Evolutionary conservation across 179 eudicot genomes (phyloP).

Genomic region (Gypsophila paniculata): DNA sequence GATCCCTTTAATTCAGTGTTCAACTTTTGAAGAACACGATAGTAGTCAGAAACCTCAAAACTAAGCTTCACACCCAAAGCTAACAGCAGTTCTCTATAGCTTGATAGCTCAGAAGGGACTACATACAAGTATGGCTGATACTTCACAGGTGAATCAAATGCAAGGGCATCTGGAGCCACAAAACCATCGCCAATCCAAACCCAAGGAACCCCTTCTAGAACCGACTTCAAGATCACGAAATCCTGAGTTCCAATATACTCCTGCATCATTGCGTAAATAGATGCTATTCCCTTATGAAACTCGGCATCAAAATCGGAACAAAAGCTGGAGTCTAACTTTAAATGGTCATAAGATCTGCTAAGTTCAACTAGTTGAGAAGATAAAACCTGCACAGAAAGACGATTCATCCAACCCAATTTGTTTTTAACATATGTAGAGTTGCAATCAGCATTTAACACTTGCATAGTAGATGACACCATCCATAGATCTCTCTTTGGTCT

Average conservation of each 20-base stretch:
- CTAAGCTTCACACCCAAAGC: constrained; percentile 75
- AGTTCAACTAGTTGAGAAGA: constrained; percentile 65
- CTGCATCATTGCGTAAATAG: constrained; percentile 68
- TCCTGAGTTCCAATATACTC: constrained; percentile 54
- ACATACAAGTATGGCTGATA: constrained; percentile 90
- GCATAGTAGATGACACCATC: constrained; percentile 78
- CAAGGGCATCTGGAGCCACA: constrained; percentile 74
- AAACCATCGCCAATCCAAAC: constrained; percentile 99
- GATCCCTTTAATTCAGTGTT: constrained; percentile 60
- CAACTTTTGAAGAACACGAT: constrained; percentile 58
- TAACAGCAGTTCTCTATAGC: constrained; percentile 71
- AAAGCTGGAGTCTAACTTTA: constrained; percentile 40
- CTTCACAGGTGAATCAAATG: constrained; percentile 98
- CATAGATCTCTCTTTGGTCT: constrained; percentile 92
- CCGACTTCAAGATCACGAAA: constrained; percentile 45
- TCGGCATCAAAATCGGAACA: constrained; percentile 50
- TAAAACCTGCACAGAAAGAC: constrained; percentile 51
- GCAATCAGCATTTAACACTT: constrained; percentile 77
- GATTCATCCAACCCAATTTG: constrained; percentile 87
- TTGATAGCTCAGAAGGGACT: constrained; percentile 87
- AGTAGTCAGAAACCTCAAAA: constrained; percentile 82
- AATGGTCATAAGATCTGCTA: constrained; percentile 54
- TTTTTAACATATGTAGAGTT: constrained; percentile 48
- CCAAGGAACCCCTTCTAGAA: constrained; percentile 73
- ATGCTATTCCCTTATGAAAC: constrained; percentile 57